phyloP scores from a whole-genome alignment of 2,329 filamentous ascomycete species.

The Pseudogymnoascus sp. region DNA sequence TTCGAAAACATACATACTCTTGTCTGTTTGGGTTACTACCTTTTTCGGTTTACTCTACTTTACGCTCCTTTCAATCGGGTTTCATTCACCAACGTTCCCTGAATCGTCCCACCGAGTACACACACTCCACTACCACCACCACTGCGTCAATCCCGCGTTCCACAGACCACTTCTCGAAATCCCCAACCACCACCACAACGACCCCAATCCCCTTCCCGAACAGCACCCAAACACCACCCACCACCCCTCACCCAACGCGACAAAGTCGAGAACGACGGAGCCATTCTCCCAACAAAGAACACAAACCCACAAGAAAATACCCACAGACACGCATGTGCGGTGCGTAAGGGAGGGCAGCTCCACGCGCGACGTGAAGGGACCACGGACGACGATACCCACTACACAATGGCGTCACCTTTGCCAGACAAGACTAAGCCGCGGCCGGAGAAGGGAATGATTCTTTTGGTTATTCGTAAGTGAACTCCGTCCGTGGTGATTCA shows the following conservation, averaged over 20 bases:
- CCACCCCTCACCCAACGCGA: not conserved
- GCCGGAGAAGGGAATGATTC: slow-evolving; percentile 59
- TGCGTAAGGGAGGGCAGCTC: not conserved
- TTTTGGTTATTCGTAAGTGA: slow-evolving; percentile 66
- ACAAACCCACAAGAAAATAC: not conserved
- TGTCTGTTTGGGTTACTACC: not conserved
- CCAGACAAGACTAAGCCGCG: slow-evolving; percentile 19
- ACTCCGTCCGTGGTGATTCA: not conserved
- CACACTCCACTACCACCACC: not conserved
- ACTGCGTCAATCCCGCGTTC: not conserved
- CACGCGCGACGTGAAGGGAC: not conserved
- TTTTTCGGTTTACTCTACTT: not conserved
- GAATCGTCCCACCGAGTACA: not conserved
- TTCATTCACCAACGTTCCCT: not conserved
- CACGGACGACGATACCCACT: not conserved
- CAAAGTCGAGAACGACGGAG: not conserved
- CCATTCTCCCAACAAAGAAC: too few relatives aligned
- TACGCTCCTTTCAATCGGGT: not conserved
- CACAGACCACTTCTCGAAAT: not conserved
- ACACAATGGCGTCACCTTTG: not conserved
- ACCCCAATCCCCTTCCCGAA: not conserved
- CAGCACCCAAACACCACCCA: not conserved
- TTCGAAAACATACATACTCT: not conserved
- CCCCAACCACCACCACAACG: not conserved
- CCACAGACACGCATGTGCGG: not conserved